These are phyloP conservation scores for Angophora floribunda DNA, from an alignment of 345 rosid species.

Conservation along the genomic window DNA sequence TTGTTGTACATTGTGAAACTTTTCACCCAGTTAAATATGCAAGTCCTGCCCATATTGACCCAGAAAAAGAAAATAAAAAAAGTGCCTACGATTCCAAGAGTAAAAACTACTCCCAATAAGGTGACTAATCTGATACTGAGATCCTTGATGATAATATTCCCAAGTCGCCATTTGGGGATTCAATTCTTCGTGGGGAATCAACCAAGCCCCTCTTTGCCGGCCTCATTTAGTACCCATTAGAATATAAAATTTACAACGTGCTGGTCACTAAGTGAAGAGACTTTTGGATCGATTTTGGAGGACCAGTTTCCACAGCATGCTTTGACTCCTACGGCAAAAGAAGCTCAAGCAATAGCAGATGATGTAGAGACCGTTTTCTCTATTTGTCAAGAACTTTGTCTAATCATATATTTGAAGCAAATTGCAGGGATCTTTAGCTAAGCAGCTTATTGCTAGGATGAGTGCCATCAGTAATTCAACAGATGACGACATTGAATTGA, in stretches of 20 bases:
- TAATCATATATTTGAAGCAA: background rate
- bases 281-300: background rate
- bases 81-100: background rate
- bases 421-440: background rate
- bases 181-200: background rate
- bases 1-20: background rate
- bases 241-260: background rate
- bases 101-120: background rate
- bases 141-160: background rate
- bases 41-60: background rate
- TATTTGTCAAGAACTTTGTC: conserved; percentile 13
- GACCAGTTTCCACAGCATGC: conserved; percentile 23
- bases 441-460: background rate
- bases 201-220: background rate
- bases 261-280: background rate
- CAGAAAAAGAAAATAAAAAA: background rate
- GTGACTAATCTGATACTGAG: background rate
- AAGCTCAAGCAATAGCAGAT: conserved; percentile 47
- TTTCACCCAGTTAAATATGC: background rate
- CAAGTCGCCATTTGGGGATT: background rate
- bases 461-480: background rate
- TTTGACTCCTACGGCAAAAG: conserved; percentile 44
- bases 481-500: background rate
- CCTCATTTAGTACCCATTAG: background rate
- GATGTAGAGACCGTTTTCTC: conserved; percentile 1